Conservation (phyloP, 2,329 filamentous ascomycete species). For the Pestalotiopsis sp. region DNA sequence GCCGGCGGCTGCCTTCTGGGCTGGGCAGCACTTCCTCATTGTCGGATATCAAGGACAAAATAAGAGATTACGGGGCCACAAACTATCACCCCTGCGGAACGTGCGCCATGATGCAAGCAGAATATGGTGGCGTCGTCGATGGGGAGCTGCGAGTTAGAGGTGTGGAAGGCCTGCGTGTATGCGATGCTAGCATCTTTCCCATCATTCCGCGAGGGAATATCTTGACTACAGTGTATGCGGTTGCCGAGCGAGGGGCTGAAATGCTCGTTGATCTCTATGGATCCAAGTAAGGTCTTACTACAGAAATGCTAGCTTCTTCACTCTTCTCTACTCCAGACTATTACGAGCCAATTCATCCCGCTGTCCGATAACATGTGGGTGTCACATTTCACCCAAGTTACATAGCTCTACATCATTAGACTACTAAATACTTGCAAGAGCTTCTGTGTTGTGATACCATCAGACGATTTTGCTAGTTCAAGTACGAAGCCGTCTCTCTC, state of each 20-base stretch:
- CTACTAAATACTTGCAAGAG: background rate
- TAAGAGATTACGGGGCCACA: background rate
- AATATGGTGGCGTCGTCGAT: background rate
- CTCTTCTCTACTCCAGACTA: no score
- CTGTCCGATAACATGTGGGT: no score
- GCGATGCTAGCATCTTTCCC: slow-evolving; percentile 1
- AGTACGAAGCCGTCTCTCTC: background rate
- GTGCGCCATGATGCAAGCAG: background rate
- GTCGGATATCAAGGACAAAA: background rate
- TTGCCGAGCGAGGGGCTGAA: background rate
- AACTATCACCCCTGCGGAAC: background rate
- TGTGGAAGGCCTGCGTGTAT: background rate
- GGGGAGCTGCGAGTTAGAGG: background rate
- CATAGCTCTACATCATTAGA: background rate
- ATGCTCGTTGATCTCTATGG: background rate
- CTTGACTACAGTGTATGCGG: background rate
- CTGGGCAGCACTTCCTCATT: background rate
- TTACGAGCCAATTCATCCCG: no score
- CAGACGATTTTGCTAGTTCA: background rate
- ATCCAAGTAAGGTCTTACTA: background rate
- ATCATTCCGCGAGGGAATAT: background rate
- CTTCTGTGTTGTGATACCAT: background rate
- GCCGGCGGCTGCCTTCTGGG: background rate
- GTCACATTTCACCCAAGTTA: no score
- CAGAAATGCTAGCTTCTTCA: no score